Conservation (phyloP, 371 early-diverging fungal genomes). For the Mucor lusitanicus region DNA sequence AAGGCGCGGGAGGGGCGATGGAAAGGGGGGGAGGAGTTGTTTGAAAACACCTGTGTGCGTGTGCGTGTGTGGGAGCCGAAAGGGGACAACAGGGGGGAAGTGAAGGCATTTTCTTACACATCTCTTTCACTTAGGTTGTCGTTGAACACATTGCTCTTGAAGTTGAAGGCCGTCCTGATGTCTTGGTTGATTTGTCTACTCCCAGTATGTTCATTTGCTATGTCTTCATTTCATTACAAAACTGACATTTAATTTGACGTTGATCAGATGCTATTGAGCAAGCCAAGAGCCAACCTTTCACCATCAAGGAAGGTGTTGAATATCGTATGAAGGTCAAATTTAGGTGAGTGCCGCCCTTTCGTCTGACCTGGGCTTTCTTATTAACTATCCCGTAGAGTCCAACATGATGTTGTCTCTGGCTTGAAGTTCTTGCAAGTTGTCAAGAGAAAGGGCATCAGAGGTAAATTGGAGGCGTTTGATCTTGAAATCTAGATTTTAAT, state of each 20-base stretch:
- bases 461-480: slow-evolving; percentile 37
- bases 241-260: slow-evolving; percentile 12
- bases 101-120: background rate
- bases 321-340: slow-evolving; percentile 93
- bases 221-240: background rate
- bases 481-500: background rate
- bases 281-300: slow-evolving; percentile 73
- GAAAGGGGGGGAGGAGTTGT: background rate
- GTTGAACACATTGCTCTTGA: slow-evolving; percentile 82
- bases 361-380: too few relatives aligned
- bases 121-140: slow-evolving; percentile 54
- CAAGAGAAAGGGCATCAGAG: slow-evolving; percentile 82
- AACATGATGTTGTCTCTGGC: slow-evolving; percentile 94
- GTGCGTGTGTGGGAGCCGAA: background rate
- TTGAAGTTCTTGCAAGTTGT: slow-evolving; percentile 93
- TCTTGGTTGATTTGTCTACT: slow-evolving; percentile 83
- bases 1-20: background rate
- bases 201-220: slow-evolving; percentile 43
- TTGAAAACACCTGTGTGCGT: slow-evolving; percentile 9
- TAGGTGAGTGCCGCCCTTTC: slow-evolving; percentile 61
- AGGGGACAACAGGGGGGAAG: background rate
- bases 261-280: slow-evolving; percentile 52
- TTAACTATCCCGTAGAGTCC: slow-evolving; percentile 58
- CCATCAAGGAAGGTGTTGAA: slow-evolving; percentile 95
- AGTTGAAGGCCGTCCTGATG: slow-evolving; percentile 80